A percentile compares a stretch with the other conserved stretches of the same genome.
phyloP scores from a whole-genome alignment of 306 rosid species.

The Chamaecrista fasciculata region DNA sequence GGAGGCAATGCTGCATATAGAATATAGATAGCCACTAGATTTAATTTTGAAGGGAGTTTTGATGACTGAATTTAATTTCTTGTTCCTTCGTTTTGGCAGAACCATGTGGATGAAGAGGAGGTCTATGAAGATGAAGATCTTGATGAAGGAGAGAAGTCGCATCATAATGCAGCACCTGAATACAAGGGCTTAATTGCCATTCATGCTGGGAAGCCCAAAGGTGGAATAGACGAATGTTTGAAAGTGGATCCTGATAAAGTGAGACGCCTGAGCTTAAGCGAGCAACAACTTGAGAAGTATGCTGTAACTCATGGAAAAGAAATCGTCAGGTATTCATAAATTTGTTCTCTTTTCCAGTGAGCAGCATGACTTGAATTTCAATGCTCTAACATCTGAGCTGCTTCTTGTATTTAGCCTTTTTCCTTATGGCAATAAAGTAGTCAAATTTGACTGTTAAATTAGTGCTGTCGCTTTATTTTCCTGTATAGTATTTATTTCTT shows the following conservation, averaged over 20 bases:
- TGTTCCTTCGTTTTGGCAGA: slow-evolving; percentile 38
- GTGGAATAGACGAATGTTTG: slow-evolving; percentile 75
- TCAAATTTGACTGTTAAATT: slow-evolving; percentile 5
- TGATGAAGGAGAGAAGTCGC: slow-evolving; percentile 46
- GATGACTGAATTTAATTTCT: slow-evolving; percentile 27
- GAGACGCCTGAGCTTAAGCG: slow-evolving; percentile 91
- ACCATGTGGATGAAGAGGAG: slow-evolving; percentile 43
- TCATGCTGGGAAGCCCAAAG: slow-evolving; percentile 98
- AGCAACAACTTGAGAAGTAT: slow-evolving; percentile 88
- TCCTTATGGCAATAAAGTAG: slow-evolving; percentile 8
- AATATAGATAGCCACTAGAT: slow-evolving; percentile 16
- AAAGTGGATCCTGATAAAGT: slow-evolving; percentile 84
- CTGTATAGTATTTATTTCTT: not conserved
- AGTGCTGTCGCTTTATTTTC: not conserved
- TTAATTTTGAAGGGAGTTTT: slow-evolving; percentile 18
- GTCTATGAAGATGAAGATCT: slow-evolving; percentile 48
- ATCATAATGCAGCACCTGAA: slow-evolving; percentile 64
- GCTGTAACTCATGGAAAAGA: slow-evolving; percentile 59
- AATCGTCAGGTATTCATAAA: slow-evolving; percentile 69
- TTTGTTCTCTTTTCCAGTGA: not conserved
- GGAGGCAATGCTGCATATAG: slow-evolving; percentile 12
- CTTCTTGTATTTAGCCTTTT: not conserved
- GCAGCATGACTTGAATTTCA: slow-evolving; percentile 16
- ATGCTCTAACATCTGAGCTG: not conserved
- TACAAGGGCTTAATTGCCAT: slow-evolving; percentile 79